Percentiles rank a stretch among this genome's conserved stretches.
These are phyloP conservation scores for Cryptococcus jaspeensis DNA, from an alignment of 1,284 basidiomycete species.

Conservation along the genomic window DNA sequence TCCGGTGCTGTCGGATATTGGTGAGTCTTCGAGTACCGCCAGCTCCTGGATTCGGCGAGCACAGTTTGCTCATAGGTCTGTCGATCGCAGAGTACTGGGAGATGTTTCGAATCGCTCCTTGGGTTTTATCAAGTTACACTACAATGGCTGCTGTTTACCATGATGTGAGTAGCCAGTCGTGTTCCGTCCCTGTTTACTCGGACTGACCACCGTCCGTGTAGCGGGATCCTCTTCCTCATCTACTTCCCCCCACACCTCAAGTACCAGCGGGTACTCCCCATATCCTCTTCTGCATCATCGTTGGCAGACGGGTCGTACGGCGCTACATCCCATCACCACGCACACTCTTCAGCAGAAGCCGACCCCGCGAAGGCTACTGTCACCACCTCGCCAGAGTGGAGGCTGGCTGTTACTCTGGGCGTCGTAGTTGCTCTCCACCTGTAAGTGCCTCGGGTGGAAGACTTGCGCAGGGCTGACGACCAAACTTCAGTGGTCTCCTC, in stretches of 20 bases:
- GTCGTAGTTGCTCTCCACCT: slow-evolving; percentile 73
- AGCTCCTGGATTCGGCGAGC: too few relatives aligned
- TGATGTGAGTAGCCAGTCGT: slow-evolving; percentile 68
- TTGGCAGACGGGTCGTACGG: slow-evolving; percentile 5
- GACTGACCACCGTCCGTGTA: slow-evolving; percentile 41
- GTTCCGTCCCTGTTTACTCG: background rate
- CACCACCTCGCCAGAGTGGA: slow-evolving; percentile 62
- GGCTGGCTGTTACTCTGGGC: slow-evolving; percentile 67
- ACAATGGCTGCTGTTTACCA: slow-evolving; percentile 82
- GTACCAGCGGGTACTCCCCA: slow-evolving; percentile 55
- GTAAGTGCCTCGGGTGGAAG: slow-evolving; percentile 58
- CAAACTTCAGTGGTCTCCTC: slow-evolving; percentile 29
- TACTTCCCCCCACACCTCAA: slow-evolving; percentile 87
- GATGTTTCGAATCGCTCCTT: slow-evolving; percentile 77
- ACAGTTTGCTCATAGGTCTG: background rate
- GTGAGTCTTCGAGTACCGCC: slow-evolving; percentile 55
- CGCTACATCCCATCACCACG: background rate
- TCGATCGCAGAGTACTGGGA: slow-evolving; percentile 60
- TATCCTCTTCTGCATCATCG: slow-evolving; percentile 6
- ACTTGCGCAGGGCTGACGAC: slow-evolving; percentile 45
- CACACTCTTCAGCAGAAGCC: background rate
- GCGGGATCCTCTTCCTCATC: slow-evolving; percentile 82
- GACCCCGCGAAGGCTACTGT: slow-evolving; percentile 12
- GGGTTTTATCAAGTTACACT: slow-evolving; percentile 79
- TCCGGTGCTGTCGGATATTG: slow-evolving; percentile 74